These are phyloP conservation scores for Globisporangium rhizosaccharum DNA, from an alignment of 352 stramenopile species.

Conservation along the genomic window DNA sequence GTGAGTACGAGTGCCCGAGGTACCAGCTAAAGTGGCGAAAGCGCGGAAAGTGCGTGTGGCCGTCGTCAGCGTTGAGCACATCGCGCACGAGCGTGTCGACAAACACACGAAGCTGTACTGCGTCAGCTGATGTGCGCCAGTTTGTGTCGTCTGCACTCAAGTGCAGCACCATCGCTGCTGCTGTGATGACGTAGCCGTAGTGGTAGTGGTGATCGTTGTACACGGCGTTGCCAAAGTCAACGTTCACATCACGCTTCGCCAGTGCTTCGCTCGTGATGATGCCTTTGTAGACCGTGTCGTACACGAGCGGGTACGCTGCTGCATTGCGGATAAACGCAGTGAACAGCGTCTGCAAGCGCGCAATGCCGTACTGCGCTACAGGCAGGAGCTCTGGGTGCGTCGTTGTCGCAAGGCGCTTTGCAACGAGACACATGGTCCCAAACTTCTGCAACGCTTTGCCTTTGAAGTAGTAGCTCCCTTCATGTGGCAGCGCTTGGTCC, in stretches of 20 bases:
- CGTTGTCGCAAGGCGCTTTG: conserved; percentile 47
- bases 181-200: conserved; percentile 63
- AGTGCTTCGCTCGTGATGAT: conserved; percentile 58
- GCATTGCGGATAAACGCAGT: conserved; percentile 36
- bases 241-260: conserved; percentile 53
- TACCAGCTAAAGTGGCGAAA: conserved; percentile 68
- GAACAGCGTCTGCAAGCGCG: conserved; percentile 41
- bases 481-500: conserved; percentile 34
- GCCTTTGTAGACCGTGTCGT: conserved; percentile 66
- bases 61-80: conserved; percentile 27
- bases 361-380: conserved; percentile 38
- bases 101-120: conserved; percentile 30
- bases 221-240: conserved; percentile 64
- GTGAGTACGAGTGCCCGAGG: conserved; percentile 60
- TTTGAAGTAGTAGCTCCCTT: conserved; percentile 85
- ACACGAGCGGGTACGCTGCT: conserved; percentile 50
- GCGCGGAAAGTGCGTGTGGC: conserved; percentile 41
- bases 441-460: conserved; percentile 77
- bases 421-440: conserved; percentile 70
- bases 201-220: conserved; percentile 81
- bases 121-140: conserved; percentile 32
- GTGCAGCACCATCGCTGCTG: conserved; percentile 38
- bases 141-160: conserved; percentile 24
- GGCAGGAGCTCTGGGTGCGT: conserved; percentile 43
- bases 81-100: conserved; percentile 54